Percentiles rank a stretch among this genome's conserved stretches.
These are phyloP conservation scores for Aotearoamyces nothofagi DNA, from an alignment of 2,329 filamentous ascomycete species.

Conservation along the genomic window DNA sequence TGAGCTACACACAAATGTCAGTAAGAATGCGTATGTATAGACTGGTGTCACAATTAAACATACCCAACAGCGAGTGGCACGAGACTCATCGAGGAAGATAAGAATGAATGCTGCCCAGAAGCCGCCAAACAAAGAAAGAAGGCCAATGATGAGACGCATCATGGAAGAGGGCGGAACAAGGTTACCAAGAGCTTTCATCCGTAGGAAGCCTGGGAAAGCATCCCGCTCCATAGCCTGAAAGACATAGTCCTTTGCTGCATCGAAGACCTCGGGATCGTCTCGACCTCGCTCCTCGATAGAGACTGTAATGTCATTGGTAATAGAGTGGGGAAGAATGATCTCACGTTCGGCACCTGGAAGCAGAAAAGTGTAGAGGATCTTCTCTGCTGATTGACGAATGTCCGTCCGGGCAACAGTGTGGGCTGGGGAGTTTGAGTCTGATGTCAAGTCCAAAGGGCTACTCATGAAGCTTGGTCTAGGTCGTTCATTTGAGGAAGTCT, in stretches of 20 bases:
- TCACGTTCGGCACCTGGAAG: slow-evolving; percentile 92
- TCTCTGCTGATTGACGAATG: slow-evolving; percentile 85
- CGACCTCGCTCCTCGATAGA: slow-evolving; percentile 82
- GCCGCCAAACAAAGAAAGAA: slow-evolving; percentile 75
- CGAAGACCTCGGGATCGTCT: slow-evolving; percentile 94
- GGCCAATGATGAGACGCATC: slow-evolving; percentile 68
- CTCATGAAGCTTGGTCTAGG: slow-evolving; percentile 39
- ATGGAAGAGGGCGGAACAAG: slow-evolving; percentile 84
- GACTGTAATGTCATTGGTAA: slow-evolving; percentile 71
- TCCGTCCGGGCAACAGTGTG: slow-evolving; percentile 80
- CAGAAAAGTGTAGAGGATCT: slow-evolving; percentile 96
- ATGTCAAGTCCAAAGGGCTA: slow-evolving; percentile 44
- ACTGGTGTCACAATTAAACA: too few species aligned
- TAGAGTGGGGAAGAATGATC: slow-evolving; percentile 80
- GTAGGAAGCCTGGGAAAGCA: slow-evolving; percentile 92
- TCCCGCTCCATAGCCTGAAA: slow-evolving; percentile 99
- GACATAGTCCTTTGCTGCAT: slow-evolving; percentile 95
- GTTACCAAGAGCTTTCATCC: slow-evolving; percentile 91
- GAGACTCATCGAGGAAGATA: slow-evolving; percentile 72
- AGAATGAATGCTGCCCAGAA: slow-evolving; percentile 92
- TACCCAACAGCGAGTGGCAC: slow-evolving; percentile 73
- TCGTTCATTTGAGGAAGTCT: slow-evolving; percentile 32
- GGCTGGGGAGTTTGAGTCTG: slow-evolving; percentile 68
- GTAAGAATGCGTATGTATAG: too few species aligned
- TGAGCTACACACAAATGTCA: slow-evolving; percentile 38